Percentiles rank a stretch among this genome's conserved stretches.
Conservation (phyloP, 2,329 filamentous ascomycete genomes). For the Stachybotrys echinatus region DNA sequence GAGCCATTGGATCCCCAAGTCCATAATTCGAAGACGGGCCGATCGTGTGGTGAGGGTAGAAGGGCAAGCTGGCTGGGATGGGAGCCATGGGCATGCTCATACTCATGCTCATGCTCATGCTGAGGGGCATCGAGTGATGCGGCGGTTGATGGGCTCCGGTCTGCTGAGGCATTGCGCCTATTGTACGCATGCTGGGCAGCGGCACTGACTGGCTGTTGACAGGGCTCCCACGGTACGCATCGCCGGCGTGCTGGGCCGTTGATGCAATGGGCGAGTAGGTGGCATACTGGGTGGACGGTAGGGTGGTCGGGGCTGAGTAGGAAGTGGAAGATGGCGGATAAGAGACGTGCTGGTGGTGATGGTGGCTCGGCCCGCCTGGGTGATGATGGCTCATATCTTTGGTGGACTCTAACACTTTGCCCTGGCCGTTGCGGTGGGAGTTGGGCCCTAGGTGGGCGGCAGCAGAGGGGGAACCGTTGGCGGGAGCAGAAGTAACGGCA, state of each 20-base stretch:
- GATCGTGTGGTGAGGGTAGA: constrained; percentile 36
- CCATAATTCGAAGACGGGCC: constrained; percentile 28
- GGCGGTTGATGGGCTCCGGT: constrained; percentile 14
- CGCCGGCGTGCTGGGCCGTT: constrained; percentile 15
- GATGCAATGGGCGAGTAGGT: constrained; percentile 21
- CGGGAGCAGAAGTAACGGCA: not conserved
- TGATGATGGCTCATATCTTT: constrained; percentile 24
- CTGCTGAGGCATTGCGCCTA: constrained; percentile 26
- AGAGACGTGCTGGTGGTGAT: constrained; percentile 20
- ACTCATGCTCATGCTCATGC: constrained; percentile 27
- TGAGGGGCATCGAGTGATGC: constrained; percentile 26
- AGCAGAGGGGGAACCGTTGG: not conserved
- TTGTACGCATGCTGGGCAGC: constrained; percentile 35
- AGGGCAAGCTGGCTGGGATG: constrained; percentile 28
- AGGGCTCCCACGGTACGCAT: constrained; percentile 22
- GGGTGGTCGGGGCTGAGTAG: constrained; percentile 14
- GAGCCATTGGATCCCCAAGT: constrained; percentile 36
- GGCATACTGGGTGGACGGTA: constrained; percentile 21
- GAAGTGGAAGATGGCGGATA: constrained; percentile 18
- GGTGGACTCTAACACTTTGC: constrained; percentile 20
- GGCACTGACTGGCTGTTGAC: constrained; percentile 24
- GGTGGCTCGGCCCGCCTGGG: constrained; percentile 7
- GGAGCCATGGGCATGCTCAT: constrained; percentile 25
- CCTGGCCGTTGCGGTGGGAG: constrained; percentile 24
- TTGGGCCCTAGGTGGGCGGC: constrained; percentile 1